Conservation (phyloP, 495 filamentous ascomycete species). For the Penicillium riverlandense region DNA sequence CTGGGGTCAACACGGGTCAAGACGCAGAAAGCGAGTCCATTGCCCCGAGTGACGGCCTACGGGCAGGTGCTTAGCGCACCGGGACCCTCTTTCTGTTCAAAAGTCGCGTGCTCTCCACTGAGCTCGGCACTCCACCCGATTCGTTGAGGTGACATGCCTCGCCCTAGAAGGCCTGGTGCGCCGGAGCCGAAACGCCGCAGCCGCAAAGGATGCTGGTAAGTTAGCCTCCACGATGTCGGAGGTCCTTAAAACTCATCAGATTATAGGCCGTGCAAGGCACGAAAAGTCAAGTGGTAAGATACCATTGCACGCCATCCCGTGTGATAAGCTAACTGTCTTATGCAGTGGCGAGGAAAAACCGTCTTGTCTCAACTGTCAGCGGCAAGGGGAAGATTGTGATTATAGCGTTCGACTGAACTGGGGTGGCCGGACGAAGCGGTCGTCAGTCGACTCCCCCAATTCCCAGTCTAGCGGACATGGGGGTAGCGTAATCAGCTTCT, state of each 20-base stretch:
- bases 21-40: constrained; percentile 22
- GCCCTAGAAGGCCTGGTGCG: constrained; percentile 57
- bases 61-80: no score
- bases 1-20: constrained; percentile 29
- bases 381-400: constrained; percentile 71
- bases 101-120: not conserved
- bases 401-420: constrained; percentile 83
- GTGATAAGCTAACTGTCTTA: not conserved
- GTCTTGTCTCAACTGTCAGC: constrained; percentile 67
- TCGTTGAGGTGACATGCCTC: constrained; percentile 47
- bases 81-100: not conserved
- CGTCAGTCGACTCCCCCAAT: constrained; percentile 29
- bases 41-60: not conserved
- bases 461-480: constrained; percentile 27
- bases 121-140: not conserved
- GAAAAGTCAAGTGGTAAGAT: constrained; percentile 74
- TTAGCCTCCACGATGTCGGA: constrained; percentile 5
- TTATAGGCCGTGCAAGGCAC: constrained; percentile 70
- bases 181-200: constrained; percentile 66
- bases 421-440: constrained; percentile 57
- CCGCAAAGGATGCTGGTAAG: constrained; percentile 81
- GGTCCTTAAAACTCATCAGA: constrained; percentile 1
- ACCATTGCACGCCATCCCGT: not conserved
- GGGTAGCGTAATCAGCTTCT: constrained; percentile 13
- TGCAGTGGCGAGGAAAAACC: constrained; percentile 69